A percentile compares a stretch with the other conserved stretches of the same genome.
phyloP scores from a whole-genome alignment of 192 early-diverging fungal species.

The Rhizophlyctis rosea region DNA sequence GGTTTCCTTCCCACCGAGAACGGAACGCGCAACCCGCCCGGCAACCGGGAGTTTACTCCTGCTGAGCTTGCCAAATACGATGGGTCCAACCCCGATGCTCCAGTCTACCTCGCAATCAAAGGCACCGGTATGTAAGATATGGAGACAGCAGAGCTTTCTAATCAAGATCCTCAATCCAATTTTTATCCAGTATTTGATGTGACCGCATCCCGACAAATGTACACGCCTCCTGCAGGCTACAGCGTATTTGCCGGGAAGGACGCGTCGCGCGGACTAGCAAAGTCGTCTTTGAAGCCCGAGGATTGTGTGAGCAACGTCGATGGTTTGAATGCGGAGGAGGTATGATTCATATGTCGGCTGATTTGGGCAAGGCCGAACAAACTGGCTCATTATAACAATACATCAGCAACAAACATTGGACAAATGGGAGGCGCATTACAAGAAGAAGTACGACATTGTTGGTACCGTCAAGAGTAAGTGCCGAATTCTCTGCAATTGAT shows the following conservation, averaged over 20 bases:
- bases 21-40: conserved; percentile 6
- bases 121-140: conserved; percentile 44
- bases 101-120: conserved; percentile 83
- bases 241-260: conserved; percentile 79
- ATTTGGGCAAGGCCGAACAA: too few species aligned
- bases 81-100: conserved; percentile 50
- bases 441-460: conserved; percentile 65
- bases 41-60: conserved; percentile 41
- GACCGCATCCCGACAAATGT: conserved; percentile 56
- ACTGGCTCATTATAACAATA: too few species aligned
- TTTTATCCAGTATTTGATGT: conserved; percentile 67
- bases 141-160: not conserved
- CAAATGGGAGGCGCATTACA: conserved; percentile 67
- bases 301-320: conserved; percentile 74
- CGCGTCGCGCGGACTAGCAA: conserved; percentile 69
- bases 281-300: conserved; percentile 61
- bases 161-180: not conserved
- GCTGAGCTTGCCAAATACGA: conserved; percentile 61
- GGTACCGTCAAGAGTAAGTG: conserved; percentile 49
- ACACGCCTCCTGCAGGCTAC: conserved; percentile 67
- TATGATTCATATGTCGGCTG: too few species aligned
- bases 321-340: conserved; percentile 62
- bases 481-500: too few species aligned
- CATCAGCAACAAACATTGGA: too few species aligned
- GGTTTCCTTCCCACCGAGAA: not conserved